These are phyloP conservation scores for Conoideocrella luteorostrata DNA, from an alignment of 2,329 filamentous ascomycete genomes.

Conservation along the genomic window DNA sequence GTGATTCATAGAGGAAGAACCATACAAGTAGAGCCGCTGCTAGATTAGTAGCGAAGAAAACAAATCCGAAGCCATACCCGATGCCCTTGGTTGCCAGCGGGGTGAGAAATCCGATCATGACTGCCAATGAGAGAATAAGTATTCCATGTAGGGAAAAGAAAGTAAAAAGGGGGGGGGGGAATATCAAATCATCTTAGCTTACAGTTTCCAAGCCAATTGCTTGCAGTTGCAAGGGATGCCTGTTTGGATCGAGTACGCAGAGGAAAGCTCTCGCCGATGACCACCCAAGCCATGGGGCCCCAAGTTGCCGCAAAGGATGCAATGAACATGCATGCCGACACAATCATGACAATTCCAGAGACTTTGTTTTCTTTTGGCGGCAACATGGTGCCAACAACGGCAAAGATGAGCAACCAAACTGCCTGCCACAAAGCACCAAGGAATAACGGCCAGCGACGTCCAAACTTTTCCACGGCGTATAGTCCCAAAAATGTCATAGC, in stretches of 20 bases:
- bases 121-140: constrained; percentile 17
- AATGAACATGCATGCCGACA: constrained; percentile 69
- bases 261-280: constrained; percentile 61
- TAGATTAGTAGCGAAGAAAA: constrained; percentile 58
- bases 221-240: constrained; percentile 47
- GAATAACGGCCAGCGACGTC: constrained; percentile 62
- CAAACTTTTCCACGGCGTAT: constrained; percentile 61
- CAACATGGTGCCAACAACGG: constrained; percentile 44
- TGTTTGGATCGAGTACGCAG: constrained; percentile 48
- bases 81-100: constrained; percentile 58
- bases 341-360: constrained; percentile 62
- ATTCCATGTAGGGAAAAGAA: no score
- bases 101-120: constrained; percentile 62
- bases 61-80: constrained; percentile 57
- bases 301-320: constrained; percentile 63
- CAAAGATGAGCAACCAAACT: constrained; percentile 59
- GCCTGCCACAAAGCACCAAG: constrained; percentile 63
- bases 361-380: constrained; percentile 35
- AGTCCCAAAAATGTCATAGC: constrained; percentile 60
- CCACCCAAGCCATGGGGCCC: constrained; percentile 65
- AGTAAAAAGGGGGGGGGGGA: no score
- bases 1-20: constrained; percentile 64
- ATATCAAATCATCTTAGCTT: constrained; percentile 10
- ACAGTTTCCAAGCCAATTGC: constrained; percentile 56
- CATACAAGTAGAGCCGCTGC: constrained; percentile 53